Evolutionary conservation across 1,139 yeast species (phyloP).

Genomic region (Yamadazyma blattariae): DNA sequence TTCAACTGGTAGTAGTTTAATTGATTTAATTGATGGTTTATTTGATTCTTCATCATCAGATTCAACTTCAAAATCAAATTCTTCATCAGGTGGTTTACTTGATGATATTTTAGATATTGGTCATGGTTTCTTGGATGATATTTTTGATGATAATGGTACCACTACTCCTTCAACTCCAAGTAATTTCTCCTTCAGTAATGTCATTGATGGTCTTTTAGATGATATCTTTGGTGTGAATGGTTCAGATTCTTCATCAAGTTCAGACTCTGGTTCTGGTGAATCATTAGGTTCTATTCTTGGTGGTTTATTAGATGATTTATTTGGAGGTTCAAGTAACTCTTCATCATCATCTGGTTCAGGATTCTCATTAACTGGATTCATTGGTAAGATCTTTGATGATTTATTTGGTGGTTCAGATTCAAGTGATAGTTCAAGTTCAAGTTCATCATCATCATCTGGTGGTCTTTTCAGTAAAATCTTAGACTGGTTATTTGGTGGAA

Average conservation of each 20-base stretch:
- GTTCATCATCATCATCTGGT: constrained; percentile 3
- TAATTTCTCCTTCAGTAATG: constrained; percentile 13
- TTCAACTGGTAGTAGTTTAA: constrained; percentile 4
- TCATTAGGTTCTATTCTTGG: constrained; percentile 9
- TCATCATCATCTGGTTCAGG: constrained; percentile 9
- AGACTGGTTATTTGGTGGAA: constrained; percentile 10
- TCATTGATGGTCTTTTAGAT: constrained; percentile 18
- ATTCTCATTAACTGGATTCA: constrained; percentile 13
- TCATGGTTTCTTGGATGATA: constrained; percentile 6
- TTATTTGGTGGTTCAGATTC: constrained; percentile 12
- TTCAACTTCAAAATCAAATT: constrained; percentile 7
- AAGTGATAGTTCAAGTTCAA: constrained; percentile 8
- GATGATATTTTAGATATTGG: constrained; percentile 12
- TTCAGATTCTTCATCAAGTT: constrained; percentile 7
- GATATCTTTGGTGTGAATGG: constrained; percentile 18
- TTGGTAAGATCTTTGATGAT: constrained; percentile 4
- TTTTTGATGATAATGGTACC: constrained; percentile 9
- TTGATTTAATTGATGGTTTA: constrained; percentile 12
- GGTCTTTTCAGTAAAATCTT: constrained; percentile 3
- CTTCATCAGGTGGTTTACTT: constrained; percentile 10
- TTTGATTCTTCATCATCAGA: constrained; percentile 5
- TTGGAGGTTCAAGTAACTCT: constrained; percentile 11
- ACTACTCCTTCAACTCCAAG: constrained; percentile 14
- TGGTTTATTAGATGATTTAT: constrained; percentile 11
- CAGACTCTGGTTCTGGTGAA: constrained; percentile 1